A percentile compares a stretch with the other conserved stretches of the same genome.
Evolutionary conservation across 768 basidiomycete species (phyloP).

Genomic region (Tubosaeta sp.): DNA sequence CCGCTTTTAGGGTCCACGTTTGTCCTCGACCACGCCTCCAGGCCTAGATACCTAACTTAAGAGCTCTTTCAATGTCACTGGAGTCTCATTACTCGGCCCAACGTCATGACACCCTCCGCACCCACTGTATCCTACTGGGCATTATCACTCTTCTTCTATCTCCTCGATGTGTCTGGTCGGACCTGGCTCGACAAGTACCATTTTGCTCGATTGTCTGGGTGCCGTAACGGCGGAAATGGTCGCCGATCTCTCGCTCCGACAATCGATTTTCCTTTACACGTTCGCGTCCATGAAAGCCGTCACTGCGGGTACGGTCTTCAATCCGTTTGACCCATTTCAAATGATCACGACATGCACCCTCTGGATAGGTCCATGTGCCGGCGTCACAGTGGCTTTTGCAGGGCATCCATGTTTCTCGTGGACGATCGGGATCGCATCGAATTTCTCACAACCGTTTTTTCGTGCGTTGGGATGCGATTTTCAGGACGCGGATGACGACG

Average conservation of each 20-base stretch:
- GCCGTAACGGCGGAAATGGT: slow-evolving; percentile 72
- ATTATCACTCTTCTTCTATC: slow-evolving; percentile 74
- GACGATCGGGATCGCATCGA: slow-evolving; percentile 83
- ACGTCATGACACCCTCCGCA: slow-evolving; percentile 62
- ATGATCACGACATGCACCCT: slow-evolving; percentile 92
- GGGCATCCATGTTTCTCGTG: slow-evolving; percentile 1
- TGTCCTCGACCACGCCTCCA: not conserved
- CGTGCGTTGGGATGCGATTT: slow-evolving; percentile 84
- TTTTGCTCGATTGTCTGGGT: slow-evolving; percentile 85
- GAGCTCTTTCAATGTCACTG: no score
- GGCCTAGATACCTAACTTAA: no score
- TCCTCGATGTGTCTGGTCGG: slow-evolving; percentile 70
- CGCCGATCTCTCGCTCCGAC: slow-evolving; percentile 69
- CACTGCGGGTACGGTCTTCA: slow-evolving; percentile 87
- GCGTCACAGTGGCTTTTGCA: not conserved
- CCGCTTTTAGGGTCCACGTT: not conserved
- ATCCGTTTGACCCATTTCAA: slow-evolving; percentile 93
- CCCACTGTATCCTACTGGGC: slow-evolving; percentile 86
- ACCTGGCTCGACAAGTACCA: slow-evolving; percentile 77
- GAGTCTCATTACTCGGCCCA: slow-evolving; percentile 12
- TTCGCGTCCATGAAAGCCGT: slow-evolving; percentile 89
- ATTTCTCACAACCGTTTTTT: slow-evolving; percentile 97
- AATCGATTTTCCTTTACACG: slow-evolving; percentile 78
- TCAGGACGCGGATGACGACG: slow-evolving; percentile 85
- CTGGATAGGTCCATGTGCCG: slow-evolving; percentile 50